A percentile compares a stretch with the other conserved stretches of the same genome.
These are phyloP conservation scores for Saccharomyces hybrid DNA, from an alignment of 1,139 yeast genomes.

Conservation along the genomic window DNA sequence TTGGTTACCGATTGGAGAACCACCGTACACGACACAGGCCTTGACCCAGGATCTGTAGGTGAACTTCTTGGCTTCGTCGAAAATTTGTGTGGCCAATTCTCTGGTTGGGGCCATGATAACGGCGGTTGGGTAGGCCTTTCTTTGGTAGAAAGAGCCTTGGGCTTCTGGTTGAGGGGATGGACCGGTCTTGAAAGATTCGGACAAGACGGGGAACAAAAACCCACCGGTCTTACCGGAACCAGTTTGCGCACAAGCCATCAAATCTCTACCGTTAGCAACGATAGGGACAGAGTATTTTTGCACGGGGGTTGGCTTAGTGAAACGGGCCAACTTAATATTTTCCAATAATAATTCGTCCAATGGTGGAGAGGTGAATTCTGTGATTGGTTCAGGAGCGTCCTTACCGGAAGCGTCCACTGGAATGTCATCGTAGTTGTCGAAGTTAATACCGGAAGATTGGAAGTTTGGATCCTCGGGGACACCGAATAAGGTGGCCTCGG, in stretches of 20 bases:
- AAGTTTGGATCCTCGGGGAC: constrained; percentile 69
- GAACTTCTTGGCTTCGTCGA: constrained; percentile 91
- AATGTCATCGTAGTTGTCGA: constrained; percentile 95
- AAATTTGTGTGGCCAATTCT: constrained; percentile 95
- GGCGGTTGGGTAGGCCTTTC: constrained; percentile 89
- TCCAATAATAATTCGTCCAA: constrained; percentile 79
- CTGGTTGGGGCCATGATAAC: constrained; percentile 96
- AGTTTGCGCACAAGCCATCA: constrained; percentile 99
- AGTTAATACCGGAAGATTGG: constrained; percentile 96
- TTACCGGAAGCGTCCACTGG: constrained; percentile 98
- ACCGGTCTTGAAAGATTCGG: constrained; percentile 83
- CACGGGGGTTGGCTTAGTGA: constrained; percentile 95
- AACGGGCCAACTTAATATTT: constrained; percentile 81
- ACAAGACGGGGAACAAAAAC: constrained; percentile 92
- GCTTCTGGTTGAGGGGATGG: constrained; percentile 59
- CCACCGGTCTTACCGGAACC: constrained; percentile 99
- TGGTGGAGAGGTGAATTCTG: constrained; percentile 85
- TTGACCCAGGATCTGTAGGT: constrained; percentile 98
- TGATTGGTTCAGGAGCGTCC: constrained; percentile 88
- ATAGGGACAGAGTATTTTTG: constrained; percentile 98
- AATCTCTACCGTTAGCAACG: constrained; percentile 90
- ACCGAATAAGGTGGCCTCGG: constrained; percentile 83
- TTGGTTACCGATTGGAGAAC: constrained; percentile 88
- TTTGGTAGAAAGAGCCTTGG: constrained; percentile 44
- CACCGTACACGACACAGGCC: constrained; percentile 96